Evolutionary conservation across 1,139 yeast species (phyloP), one percentile per base, ranked within the genome.

Genomic region (Geotrichum cucujoidarum): DNA sequence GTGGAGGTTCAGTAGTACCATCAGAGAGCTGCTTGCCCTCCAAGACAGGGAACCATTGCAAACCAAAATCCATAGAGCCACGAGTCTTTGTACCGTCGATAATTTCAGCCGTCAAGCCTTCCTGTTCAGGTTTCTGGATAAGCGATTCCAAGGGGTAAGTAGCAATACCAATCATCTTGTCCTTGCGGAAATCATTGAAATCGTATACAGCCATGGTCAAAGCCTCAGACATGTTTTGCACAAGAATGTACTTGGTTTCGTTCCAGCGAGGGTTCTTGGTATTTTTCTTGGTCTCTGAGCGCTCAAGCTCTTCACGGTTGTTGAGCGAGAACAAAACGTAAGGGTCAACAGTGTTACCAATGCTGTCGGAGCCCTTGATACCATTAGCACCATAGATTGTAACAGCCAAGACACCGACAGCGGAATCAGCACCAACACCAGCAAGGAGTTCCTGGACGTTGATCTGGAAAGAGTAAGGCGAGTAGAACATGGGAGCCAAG

Each of bases 391-490:
- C 71, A 59, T 80, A 79, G 32, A 84, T 73, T 32, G 76, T 79
- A 46, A 92, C 69, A 40, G 83, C 83, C 57, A 90, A 70, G 24
- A 92, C 87, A 69, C 98, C 98, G 58, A 88, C 75, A 10, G 97
- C 84, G 21, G 94, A 80, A 59, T 83, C 83, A 50, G 80, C 69
- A 38, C 86, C 83, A 50, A 87, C 79, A 61, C 97, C 96, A 22
- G 95, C 84, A 60, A 92, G 69, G 63, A 92, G 73, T 68, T 89
- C 97, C 63, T 94, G 95, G 43, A 92, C 77, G 61, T 92, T 92
- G 63, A 92, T 72, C 70, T 92, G 95, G 73, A 88, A 86, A 2
- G 96, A 87, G 58, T 92, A 81, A 24, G 98, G 98, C 42, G 85
- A 74, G 61, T 86, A 84, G 47, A 92, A 64, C 72, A 92, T 78